Evolutionary conservation across 1,284 basidiomycete genomes (phyloP), one percentile per base, ranked within the genome.

Genomic region (Ceratobasidium sp.): DNA sequence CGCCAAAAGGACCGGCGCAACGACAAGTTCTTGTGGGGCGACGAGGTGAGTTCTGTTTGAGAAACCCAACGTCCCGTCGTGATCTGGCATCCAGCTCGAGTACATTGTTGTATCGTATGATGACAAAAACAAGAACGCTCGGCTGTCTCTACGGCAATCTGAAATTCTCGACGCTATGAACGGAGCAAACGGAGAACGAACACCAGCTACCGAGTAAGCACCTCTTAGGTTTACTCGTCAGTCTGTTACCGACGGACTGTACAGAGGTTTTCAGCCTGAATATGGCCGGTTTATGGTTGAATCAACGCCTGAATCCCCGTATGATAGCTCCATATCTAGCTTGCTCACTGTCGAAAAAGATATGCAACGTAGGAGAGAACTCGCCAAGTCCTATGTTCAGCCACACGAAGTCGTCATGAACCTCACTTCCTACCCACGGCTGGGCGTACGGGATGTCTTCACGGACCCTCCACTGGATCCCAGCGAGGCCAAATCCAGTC

Each of bases 271-370:
- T 84, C 97, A 99, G 83, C 97, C 97, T 15, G 98, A 99, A 85
- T 99, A 97, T 86, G 97, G 97, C 70, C 91, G 97, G 54, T 99
- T 95, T 87, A 99, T 99, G 98, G 89, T 99, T 76, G 98, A 99
- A 85, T 96, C 96, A 7, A 99, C 97, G 0, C 98, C 98, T 0
- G 97, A 97, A 2, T 90, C 91, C 57, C 98, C 98, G 1, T 99
- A 98, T 86, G 93, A 94, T 6, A 95, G 94, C 20, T 92, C 90
- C 42, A 90, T 97, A 52, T 88, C 89, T 67, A 96, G 98, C 84
- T 88, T 99, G n/a, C 87, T 98, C 65, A 90, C 91, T 3, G 97
- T 99, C 12, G 97, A 99, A 86, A 86, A 87, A 68, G 96, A 99
- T 86, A 99, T 99, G 97, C 91, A 92, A 54, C 94, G 95, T 78